Evolutionary conservation across 768 basidiomycete genomes (phyloP).

Genomic region (Boletus pseudo-olivaceus): DNA sequence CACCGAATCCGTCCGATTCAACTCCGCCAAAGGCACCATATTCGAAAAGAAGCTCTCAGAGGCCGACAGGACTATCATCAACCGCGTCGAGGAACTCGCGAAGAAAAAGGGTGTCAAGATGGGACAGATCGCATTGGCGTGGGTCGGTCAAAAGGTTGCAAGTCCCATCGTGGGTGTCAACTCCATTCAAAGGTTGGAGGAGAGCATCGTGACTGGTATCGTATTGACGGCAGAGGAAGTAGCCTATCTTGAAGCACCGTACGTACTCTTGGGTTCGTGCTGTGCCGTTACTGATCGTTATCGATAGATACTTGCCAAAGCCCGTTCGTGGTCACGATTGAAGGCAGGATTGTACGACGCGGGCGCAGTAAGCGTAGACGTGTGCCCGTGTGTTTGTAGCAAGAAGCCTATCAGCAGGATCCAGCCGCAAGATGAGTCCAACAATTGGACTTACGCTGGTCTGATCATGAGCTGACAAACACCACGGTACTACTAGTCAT

Average conservation of each 20-base stretch:
- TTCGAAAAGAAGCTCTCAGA: constrained; percentile 26
- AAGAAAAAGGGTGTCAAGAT: constrained; percentile 38
- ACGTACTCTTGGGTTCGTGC: not conserved
- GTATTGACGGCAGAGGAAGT: constrained; percentile 25
- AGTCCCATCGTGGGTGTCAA: constrained; percentile 45
- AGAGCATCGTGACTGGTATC: constrained; percentile 10
- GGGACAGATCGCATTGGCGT: constrained; percentile 46
- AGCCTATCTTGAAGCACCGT: constrained; percentile 28
- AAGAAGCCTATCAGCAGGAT: no score
- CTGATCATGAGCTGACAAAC: not conserved
- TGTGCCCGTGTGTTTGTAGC: not conserved
- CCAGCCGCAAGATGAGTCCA: not conserved
- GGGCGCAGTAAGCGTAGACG: not conserved
- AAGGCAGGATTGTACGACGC: not conserved
- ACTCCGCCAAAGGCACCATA: constrained; percentile 13
- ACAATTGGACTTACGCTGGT: not conserved
- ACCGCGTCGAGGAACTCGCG: constrained; percentile 40
- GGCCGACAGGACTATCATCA: constrained; percentile 35
- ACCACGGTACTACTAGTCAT: not conserved
- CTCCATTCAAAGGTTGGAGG: constrained; percentile 30
- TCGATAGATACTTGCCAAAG: constrained; percentile 16
- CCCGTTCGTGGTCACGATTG: constrained; percentile 16
- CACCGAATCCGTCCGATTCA: constrained; percentile 20
- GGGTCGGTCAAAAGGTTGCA: constrained; percentile 39
- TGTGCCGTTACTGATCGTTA: not conserved